Evolutionary conservation across 2,329 filamentous ascomycete genomes (phyloP), one percentile per base, ranked within the genome.

Genomic region (Ilyonectria mors-panacis): DNA sequence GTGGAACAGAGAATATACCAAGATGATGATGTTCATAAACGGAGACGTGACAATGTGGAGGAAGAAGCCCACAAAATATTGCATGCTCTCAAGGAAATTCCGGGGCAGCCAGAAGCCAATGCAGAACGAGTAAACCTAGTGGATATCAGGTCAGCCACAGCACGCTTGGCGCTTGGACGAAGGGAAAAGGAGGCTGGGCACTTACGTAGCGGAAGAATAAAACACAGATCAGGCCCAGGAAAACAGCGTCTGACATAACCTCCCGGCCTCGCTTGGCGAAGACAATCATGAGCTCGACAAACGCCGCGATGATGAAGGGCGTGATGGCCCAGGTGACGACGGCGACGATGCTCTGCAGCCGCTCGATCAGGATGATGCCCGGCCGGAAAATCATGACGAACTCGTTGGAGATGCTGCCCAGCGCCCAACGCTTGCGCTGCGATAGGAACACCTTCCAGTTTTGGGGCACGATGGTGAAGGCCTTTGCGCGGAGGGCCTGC

Each of bases 341-440:
- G n/a, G 85, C 83, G 12, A 84, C 76, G 48, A 85, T 64, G 37
- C 83, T 82, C 62, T 85, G 82, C 26, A 85, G 73, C 8, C 83
- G 74, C 71, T 86, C 84, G 21, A 85, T 80, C 53, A 78, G 73
- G 10, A 81, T 78, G 53, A 82, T 83, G 0, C 83, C 81, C 1
- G 80, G 80, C 0, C 82, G 78, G 59, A 83, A 81, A n/a, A 85
- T 79, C 77, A 86, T 82, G 73, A 85, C 81, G 28, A 86, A 81
- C 71, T 87, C 84, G 68, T 86, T 86, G 5, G 81, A 82, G 30
- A 83, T 85, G 39, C 83, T 84, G 0, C 83, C 84, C 10, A 86
- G 72, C 1, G 84, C 83, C 84, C 85, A 86, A 0, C 84, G 80
- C 73, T 85, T 84, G 6, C 84, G 80, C 74, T 86, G 84, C 5